These are phyloP conservation scores for Paramyrothecium sp. DNA, from an alignment of 2,329 filamentous ascomycete species.

Conservation along the genomic window DNA sequence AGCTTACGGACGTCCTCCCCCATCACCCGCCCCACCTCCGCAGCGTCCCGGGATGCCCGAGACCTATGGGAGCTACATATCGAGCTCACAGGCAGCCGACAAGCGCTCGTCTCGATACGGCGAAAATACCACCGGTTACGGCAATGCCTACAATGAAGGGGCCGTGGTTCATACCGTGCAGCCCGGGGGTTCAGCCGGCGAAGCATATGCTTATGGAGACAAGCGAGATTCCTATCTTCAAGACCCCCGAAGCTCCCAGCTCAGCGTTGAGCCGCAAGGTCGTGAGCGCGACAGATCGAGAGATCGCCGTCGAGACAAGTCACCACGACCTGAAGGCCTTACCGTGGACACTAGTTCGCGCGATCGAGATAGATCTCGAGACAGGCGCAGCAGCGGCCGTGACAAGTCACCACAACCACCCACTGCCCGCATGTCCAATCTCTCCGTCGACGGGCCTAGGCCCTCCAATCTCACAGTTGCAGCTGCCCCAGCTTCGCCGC, in stretches of 20 bases:
- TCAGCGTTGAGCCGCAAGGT: constrained; percentile 39
- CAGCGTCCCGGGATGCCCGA: constrained; percentile 1
- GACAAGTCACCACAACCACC: constrained; percentile 49
- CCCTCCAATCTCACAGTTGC: constrained; percentile 41
- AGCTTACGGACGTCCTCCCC: constrained; percentile 44
- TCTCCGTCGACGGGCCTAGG: constrained; percentile 46
- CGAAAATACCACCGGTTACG: constrained; percentile 11
- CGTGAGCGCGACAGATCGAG: constrained; percentile 32
- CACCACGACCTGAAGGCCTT: constrained; percentile 17
- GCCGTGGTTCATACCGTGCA: neutral
- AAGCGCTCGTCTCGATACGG: constrained; percentile 19
- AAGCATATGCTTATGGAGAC: constrained; percentile 15
- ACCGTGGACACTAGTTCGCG: constrained; percentile 15
- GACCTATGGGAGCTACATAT: constrained; percentile 26
- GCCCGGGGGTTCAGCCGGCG: constrained; percentile 12
- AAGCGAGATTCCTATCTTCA: constrained; percentile 20
- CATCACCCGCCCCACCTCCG: constrained; percentile 11
- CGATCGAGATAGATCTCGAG: constrained; percentile 20
- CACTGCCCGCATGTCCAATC: constrained; percentile 47
- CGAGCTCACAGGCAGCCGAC: constrained; percentile 13
- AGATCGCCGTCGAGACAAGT: constrained; percentile 28
- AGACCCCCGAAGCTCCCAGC: constrained; percentile 37
- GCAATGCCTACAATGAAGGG: neutral
- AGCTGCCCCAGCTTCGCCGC: constrained; percentile 71
- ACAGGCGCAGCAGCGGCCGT: constrained; percentile 32